Evolutionary conservation across 2,329 filamentous ascomycete species (phyloP).

Genomic region (Fusarium caatingaense): DNA sequence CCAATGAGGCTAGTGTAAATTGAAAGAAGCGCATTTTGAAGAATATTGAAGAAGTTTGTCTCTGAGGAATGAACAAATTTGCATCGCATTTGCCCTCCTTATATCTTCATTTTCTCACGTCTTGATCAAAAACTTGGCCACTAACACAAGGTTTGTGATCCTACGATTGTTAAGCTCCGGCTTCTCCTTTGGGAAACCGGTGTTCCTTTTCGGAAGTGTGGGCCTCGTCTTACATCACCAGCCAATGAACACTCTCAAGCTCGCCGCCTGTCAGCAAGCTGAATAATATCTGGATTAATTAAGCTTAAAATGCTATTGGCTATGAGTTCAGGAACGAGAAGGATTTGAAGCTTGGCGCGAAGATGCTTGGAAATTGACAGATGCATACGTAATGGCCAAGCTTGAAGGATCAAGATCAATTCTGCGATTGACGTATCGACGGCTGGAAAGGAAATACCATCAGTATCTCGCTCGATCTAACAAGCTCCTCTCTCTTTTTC

Average conservation of each 20-base stretch:
- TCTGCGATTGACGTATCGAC: no score
- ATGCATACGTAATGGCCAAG: not conserved
- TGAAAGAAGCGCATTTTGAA: conserved; percentile 1
- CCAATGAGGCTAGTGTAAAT: conserved; percentile 4
- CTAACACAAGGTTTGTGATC: not conserved
- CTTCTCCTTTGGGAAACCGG: conserved; percentile 20
- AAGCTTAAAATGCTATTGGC: not conserved
- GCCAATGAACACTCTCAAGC: not conserved
- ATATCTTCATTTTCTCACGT: not conserved
- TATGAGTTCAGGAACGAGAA: not conserved
- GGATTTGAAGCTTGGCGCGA: not conserved
- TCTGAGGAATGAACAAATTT: rapidly evolving
- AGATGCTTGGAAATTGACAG: not conserved
- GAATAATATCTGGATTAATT: not conserved
- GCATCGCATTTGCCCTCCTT: not conserved
- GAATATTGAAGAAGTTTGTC: rapidly evolving
- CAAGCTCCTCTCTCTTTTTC: no score
- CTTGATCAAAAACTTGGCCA: not conserved
- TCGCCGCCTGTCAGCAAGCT: not conserved
- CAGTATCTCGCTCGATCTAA: no score
- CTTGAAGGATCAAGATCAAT: not conserved
- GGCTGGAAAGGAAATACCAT: rapidly evolving
- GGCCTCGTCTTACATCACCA: not conserved
- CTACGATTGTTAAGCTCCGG: conserved; percentile 13
- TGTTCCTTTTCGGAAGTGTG: not conserved